Evolutionary conservation across 345 rosid genomes (phyloP).

Genomic region (Pistacia integerrima): DNA sequence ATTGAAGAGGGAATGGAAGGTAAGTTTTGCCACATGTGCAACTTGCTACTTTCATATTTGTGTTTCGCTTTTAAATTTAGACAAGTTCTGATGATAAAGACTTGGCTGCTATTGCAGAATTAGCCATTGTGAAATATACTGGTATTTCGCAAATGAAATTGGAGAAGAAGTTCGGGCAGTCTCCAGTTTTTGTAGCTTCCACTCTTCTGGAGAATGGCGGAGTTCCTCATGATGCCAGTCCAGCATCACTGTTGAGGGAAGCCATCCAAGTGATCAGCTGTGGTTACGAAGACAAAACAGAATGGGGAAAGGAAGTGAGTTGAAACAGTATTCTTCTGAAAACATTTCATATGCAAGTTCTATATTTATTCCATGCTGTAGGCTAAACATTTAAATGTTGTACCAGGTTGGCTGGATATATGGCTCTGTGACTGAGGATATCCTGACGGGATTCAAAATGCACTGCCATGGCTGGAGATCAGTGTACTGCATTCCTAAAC

Average conservation of each 20-base stretch:
- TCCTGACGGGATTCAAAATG: constrained; percentile 95
- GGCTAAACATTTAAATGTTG: constrained; percentile 13
- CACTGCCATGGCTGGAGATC: constrained; percentile 99
- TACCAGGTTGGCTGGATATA: constrained; percentile 94
- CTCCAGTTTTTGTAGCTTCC: constrained; percentile 89
- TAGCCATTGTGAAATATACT: constrained; percentile 48
- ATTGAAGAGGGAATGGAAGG: constrained; percentile 75
- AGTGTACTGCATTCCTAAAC: constrained; percentile 90
- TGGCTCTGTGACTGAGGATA: constrained; percentile 95
- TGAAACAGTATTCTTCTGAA: background rate
- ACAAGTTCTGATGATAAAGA: background rate
- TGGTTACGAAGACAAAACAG: constrained; percentile 97
- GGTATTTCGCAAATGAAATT: constrained; percentile 60
- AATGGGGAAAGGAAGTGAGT: constrained; percentile 99
- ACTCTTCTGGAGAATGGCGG: constrained; percentile 78
- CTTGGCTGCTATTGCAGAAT: constrained; percentile 36
- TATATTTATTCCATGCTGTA: constrained; percentile 9
- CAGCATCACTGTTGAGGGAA: constrained; percentile 79
- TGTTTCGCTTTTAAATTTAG: background rate
- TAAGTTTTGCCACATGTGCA: constrained; percentile 15
- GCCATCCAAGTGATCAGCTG: constrained; percentile 98
- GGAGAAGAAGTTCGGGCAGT: constrained; percentile 95
- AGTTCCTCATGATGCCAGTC: constrained; percentile 64
- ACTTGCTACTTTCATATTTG: background rate
- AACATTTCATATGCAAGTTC: background rate